Conservation (phyloP, 106 monocot genomes). For the Acorus calamus region DNA sequence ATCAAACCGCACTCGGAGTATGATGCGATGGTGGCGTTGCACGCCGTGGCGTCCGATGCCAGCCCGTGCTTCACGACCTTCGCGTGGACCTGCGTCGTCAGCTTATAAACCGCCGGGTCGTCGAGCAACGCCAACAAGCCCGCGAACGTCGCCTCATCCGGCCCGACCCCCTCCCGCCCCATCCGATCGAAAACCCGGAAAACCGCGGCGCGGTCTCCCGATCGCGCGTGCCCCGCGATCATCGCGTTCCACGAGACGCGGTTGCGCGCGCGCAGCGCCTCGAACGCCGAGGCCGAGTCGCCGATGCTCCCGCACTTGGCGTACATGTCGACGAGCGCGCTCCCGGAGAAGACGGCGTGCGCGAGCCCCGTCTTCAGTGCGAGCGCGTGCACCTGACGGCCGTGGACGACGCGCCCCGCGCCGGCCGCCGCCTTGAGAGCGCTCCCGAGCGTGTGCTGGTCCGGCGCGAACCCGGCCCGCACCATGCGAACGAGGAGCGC, state of each 20-base stretch:
- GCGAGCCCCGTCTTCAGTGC: slow-evolving; percentile 35
- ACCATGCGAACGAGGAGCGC: slow-evolving; percentile 27
- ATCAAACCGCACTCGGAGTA: slow-evolving; percentile 45
- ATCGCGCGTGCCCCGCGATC: slow-evolving; percentile 26
- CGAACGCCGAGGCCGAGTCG: slow-evolving; percentile 27
- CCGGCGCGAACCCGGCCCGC: slow-evolving; percentile 12
- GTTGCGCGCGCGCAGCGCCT: slow-evolving; percentile 23
- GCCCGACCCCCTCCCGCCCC: slow-evolving; percentile 30
- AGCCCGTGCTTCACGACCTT: slow-evolving; percentile 47
- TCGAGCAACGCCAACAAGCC: slow-evolving; percentile 38
- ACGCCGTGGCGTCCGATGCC: slow-evolving; percentile 24
- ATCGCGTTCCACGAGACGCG: slow-evolving; percentile 64
- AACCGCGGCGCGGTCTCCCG: slow-evolving; percentile 11
- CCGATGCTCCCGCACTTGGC: slow-evolving; percentile 33
- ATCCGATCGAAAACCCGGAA: slow-evolving; percentile 28
- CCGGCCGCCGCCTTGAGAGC: slow-evolving; percentile 44
- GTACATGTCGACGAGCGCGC: slow-evolving; percentile 58
- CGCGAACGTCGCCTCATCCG: slow-evolving; percentile 68
- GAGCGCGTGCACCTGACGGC: slow-evolving; percentile 40
- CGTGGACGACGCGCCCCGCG: slow-evolving; percentile 1
- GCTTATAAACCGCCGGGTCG: background rate
- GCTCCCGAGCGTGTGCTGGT: slow-evolving; percentile 45
- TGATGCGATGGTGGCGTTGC: slow-evolving; percentile 55
- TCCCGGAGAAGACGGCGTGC: slow-evolving; percentile 47
- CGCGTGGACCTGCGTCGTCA: slow-evolving; percentile 39